Base-by-base conservation (phyloP, 305 asterid species). In the Caryopteris hybrid region DNA sequence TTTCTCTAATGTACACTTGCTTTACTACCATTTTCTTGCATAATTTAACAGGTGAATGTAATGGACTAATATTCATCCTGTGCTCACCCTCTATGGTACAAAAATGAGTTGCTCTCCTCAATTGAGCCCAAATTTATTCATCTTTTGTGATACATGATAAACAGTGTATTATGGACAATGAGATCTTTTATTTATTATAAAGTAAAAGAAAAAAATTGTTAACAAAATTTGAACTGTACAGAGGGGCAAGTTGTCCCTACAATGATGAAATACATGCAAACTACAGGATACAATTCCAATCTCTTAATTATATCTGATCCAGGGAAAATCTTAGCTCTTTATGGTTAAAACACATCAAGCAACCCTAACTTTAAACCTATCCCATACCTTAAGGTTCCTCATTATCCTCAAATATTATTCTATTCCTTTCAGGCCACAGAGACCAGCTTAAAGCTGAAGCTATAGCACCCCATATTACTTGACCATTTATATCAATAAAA, bases 111-210 rank as follows among this genome's bases (percentile, higher is more conserved):
- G 14, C 57, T 10, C 11, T 42, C 22, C 27, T 54, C 12, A 34
- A 51, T 36, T 23, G 27, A 51, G 16, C 61, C 3, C 39, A 20
- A 21, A 21, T 33, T 20, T 25, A 50, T n/a, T 3, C 31, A 21
- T 64, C 34, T 11, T 8, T 34, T 64, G 36, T 38, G 50, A 64
- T 63, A 45, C 50, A 50, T 38, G 50, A 64, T 63, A 45, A 65
- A 21, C 61, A 20, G 54, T 59, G 29, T 45, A 31, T 56, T 12
- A 18, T 13, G 39, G 50, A 54, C 22, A 69, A 69, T 59, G 61
- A 36, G 36, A 27, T 54, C 14, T 39, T 34, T 34, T 31, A 31
- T 34, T 1, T 6, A 34, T 6, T 6, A 9, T 6, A 6, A 1
- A 34, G 0, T 5, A 34, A 1, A 34, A 34, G 5, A 2, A 33